Evolutionary conservation across 805 yeast genomes (phyloP), one percentile per base, ranked within the genome.

Genomic region (Wickerhamomyces xylosicus): DNA sequence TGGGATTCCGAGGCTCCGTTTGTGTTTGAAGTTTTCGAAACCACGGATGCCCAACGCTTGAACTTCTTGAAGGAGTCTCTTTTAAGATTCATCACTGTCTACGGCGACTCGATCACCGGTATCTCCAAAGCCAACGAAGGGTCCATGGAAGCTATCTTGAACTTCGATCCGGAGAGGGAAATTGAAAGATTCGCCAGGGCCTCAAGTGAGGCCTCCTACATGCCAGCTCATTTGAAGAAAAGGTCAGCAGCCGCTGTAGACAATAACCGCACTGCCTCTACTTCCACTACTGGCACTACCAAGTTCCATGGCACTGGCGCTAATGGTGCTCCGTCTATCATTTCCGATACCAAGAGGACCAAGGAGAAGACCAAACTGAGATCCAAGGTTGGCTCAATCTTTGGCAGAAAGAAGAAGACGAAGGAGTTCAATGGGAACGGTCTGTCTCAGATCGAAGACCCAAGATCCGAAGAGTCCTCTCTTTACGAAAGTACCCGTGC

Each of bases 1-100:
- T 86, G 95, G 95, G 79, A 77, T 45, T 64, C 73, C 39, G 77
- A 79, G 55, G 90, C 92, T 2, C 90, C 95, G 3, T 75, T 71
- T 40, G 74, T 82, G 33, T 81, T 84, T 53, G 79, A 79, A 48
- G 74, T 75, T 46, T 80, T 86, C 55, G 92, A 85, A 53, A 68
- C 67, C 44, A 77, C 80, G 48, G 95, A 86, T 56, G 69, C 63
- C 51, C 63, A 63, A 58, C 76, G 85, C 61, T 67, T 74, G 58
- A 66, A 61, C 43, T 69, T 76, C 41, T 63, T 85, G 43, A 79
- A 85, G 53, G 78, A 77, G 39, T 69, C 79, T 40, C 66, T 89
- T 40, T 64, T 79, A 37, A 77, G 77, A 52, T 79, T 76, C 52
- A 74, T 77, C 55, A 74, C 85, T 14, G 71, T 77, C 33, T 63